These are phyloP conservation scores for Populus pruinosa DNA, from an alignment of 345 rosid species.

Conservation along the genomic window DNA sequence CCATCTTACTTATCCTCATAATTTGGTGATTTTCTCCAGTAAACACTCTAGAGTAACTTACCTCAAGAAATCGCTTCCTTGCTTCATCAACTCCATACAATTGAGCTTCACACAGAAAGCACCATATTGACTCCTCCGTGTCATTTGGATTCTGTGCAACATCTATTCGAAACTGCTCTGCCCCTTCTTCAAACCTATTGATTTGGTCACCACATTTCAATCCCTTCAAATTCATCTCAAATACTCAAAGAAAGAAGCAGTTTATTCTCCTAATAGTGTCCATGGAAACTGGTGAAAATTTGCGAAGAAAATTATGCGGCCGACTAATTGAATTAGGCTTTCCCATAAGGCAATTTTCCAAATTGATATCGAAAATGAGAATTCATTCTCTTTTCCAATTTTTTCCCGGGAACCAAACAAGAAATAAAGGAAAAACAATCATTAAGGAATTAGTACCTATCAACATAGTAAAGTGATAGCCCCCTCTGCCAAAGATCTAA, in stretches of 20 bases:
- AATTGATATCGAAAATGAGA: neutral
- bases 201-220: constrained; percentile 9
- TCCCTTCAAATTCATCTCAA: neutral
- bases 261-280: neutral
- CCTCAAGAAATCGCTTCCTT: constrained; percentile 66
- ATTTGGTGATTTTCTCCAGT: neutral
- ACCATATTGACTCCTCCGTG: constrained; percentile 93
- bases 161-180: constrained; percentile 85
- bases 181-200: constrained; percentile 78
- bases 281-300: neutral
- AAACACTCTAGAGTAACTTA: constrained; percentile 11
- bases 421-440: neutral
- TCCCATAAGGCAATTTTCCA: neutral
- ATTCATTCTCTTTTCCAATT: neutral
- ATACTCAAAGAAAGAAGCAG: neutral
- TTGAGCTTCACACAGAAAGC: constrained; percentile 80
- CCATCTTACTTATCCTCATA: neutral
- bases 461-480: constrained; percentile 58
- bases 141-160: constrained; percentile 91
- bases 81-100: constrained; percentile 62
- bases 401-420: constrained; percentile 5
- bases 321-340: neutral
- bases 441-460: constrained; percentile 37
- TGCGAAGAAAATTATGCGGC: neutral
- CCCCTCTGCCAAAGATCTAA: constrained; percentile 78